Percentiles rank a stretch among this genome's conserved stretches.
These are phyloP conservation scores for Nicotiana rustica DNA, from an alignment of 305 asterid genomes.

Conservation along the genomic window DNA sequence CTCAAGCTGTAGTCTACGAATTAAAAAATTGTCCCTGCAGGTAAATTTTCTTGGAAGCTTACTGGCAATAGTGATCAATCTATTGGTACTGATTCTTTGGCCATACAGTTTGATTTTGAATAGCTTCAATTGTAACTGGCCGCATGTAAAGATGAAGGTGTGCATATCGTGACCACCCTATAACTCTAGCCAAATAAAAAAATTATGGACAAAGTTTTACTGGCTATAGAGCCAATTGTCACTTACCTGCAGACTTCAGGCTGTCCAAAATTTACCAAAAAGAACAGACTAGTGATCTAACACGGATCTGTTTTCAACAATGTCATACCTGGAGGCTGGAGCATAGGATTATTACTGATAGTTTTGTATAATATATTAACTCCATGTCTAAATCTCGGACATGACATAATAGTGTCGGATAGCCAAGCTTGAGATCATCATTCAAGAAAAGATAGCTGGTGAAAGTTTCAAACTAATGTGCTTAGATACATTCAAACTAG, in stretches of 20 bases:
- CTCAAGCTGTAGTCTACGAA: background rate
- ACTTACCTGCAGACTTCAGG: background rate
- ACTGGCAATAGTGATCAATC: background rate
- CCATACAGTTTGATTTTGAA: background rate
- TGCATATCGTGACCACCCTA: background rate
- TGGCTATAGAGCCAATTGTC: background rate
- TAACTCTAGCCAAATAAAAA: background rate
- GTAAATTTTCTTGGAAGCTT: background rate
- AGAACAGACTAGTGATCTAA: slow-evolving; percentile 8
- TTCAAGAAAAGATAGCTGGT: background rate
- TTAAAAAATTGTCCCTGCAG: slow-evolving; percentile 8
- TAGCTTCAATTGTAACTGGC: background rate
- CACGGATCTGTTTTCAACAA: background rate
- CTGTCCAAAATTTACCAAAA: background rate
- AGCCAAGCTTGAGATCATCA: no score
- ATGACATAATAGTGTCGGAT: no score
- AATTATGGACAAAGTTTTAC: background rate
- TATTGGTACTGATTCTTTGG: background rate
- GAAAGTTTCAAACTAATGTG: slow-evolving; percentile 5
- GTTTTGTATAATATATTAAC: background rate
- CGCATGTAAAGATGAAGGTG: background rate
- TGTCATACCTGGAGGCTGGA: background rate
- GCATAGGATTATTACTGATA: background rate
- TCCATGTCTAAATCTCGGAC: no score
- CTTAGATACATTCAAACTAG: background rate